Evolutionary conservation across 495 filamentous ascomycete species (phyloP), one percentile per base, ranked within the genome.

Genomic region (Penicillium paradoxum): DNA sequence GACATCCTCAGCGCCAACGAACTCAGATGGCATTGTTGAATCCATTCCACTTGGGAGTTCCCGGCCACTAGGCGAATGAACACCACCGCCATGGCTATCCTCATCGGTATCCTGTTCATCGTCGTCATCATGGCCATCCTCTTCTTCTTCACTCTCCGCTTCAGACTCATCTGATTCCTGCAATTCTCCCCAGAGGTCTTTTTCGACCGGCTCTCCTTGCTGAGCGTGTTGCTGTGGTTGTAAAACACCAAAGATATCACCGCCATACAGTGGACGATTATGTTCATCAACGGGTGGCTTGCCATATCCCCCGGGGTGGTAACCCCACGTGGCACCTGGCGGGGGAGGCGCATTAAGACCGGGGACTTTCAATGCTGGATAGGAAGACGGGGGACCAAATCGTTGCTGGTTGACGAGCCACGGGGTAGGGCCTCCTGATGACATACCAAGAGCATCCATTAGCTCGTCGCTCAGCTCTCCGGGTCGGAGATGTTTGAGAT

Each of bases 321-420:
- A 97, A 14, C 93, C 93, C 93, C 93, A 98, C 60, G 82, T 79
- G 9, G 85, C 91, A n/a, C 93, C 93, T n/a, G 88, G 79, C 4
- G 93, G 93, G 7, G 90, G 87, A 4, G 93, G 90, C n/a, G 91
- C 90, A 71, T 97, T 98, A 18, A 98, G 78, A 25, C 93, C 93
- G 6, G 93, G 88, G 44, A 98, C 91, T 64, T 92, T 96, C 38
- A 97, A 76, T 17, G 87, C 85, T 18, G 93, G 89, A 69, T 98
- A 98, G 7, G 88, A 91, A 8, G 93, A 92, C 0, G 93, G 93
- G 2, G 90, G 91, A 2, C 93, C 93, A 59, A 89, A 89, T 57
- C 91, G 83, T 65, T 98, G 93, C 70, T 95, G 89, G 67, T 95
- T 95, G 62, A 98, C 92, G 42, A 97, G 81, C 93, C 93, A 98